Conservation (phyloP, 768 basidiomycete genomes). For the Suillus variegatus region DNA sequence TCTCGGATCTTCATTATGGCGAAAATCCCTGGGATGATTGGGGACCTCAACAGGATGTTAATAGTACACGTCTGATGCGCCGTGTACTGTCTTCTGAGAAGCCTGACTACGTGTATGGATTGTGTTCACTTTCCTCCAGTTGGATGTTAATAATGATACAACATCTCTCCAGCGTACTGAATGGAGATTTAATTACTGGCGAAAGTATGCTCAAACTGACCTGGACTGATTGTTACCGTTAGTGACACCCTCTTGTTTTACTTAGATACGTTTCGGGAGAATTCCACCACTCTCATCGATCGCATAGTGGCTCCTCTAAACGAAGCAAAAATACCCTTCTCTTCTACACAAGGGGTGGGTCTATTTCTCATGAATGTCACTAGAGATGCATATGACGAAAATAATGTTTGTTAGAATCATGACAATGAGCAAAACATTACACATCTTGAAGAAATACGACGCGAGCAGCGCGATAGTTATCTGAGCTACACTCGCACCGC, state of each 20-base stretch:
- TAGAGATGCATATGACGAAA: not conserved
- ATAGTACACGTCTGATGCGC: conserved; percentile 61
- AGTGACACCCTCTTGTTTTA: not conserved
- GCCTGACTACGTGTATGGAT: conserved; percentile 68
- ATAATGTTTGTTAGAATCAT: conserved; percentile 55
- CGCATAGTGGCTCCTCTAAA: conserved; percentile 63
- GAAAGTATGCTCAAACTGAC: conserved; percentile 47
- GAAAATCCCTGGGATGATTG: conserved; percentile 72
- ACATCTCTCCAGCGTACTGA: conserved; percentile 51
- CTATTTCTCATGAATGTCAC: not conserved
- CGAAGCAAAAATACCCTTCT: conserved; percentile 59
- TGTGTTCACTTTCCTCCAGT: not conserved
- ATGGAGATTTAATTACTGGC: conserved; percentile 75
- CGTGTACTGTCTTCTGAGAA: conserved; percentile 54
- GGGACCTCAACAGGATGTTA: conserved; percentile 68
- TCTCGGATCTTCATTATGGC: conserved; percentile 76
- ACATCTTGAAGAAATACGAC: conserved; percentile 63
- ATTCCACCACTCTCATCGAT: conserved; percentile 67
- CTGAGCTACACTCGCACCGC: conserved; percentile 64
- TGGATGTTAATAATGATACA: not conserved
- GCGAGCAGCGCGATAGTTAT: conserved; percentile 55
- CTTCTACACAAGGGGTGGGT: conserved; percentile 66
- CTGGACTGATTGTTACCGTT: not conserved
- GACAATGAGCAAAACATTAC: conserved; percentile 76
- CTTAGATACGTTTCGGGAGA: conserved; percentile 64